A percentile compares a stretch with the other conserved stretches of the same genome.
Conservation (phyloP, 192 early-diverging fungal genomes). For the Coemansia sp. region DNA sequence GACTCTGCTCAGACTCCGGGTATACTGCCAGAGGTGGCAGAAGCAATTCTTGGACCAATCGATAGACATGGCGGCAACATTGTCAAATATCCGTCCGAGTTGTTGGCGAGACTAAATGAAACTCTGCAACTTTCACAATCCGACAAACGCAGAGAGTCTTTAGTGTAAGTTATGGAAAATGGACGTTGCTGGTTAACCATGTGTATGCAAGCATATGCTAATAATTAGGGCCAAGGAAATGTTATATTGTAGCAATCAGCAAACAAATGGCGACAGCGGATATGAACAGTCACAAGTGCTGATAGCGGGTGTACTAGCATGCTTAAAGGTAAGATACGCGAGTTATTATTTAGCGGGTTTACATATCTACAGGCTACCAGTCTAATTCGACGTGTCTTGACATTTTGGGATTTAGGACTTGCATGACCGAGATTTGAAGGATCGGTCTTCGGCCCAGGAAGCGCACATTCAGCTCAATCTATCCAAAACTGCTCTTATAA, state of each 20-base stretch:
- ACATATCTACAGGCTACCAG: neutral
- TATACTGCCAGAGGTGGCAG: conserved; percentile 1
- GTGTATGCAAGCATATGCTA: neutral
- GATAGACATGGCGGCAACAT: neutral
- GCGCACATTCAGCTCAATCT: conserved; percentile 5
- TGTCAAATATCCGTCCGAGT: neutral
- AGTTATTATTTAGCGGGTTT: neutral
- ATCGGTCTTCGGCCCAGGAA: conserved; percentile 5
- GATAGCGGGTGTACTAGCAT: conserved; percentile 27
- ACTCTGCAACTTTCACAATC: neutral
- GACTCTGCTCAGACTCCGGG: conserved; percentile 1
- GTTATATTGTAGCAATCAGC: neutral
- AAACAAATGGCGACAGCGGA: neutral
- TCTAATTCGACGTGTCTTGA: neutral
- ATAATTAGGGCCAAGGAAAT: neutral
- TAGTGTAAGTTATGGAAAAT: neutral
- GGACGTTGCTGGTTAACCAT: neutral
- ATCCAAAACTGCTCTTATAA: conserved; percentile 9
- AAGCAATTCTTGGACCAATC: neutral
- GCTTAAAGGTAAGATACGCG: conserved; percentile 26
- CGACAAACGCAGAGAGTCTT: neutral
- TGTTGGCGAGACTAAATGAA: conserved; percentile 5
- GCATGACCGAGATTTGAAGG: conserved; percentile 26
- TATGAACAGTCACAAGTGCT: conserved; percentile 16
- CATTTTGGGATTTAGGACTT: conserved; percentile 15